A percentile compares a stretch with the other conserved stretches of the same genome.
Evolutionary conservation across 495 filamentous ascomycete genomes (phyloP).

Genomic region (Xylaria curta): DNA sequence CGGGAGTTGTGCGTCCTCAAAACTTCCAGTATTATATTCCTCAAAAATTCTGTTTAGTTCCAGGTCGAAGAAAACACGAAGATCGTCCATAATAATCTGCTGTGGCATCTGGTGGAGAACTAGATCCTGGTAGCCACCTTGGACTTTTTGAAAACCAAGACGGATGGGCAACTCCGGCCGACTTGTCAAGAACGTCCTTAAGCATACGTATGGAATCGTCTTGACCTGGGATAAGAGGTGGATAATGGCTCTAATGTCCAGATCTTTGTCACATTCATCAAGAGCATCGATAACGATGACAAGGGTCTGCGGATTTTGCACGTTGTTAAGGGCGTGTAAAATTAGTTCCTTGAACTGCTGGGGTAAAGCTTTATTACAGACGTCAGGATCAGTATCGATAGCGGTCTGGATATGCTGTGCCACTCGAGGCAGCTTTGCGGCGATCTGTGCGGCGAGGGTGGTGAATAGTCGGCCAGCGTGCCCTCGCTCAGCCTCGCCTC

Average conservation of each 20-base stretch:
- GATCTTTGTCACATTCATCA: conserved; percentile 56
- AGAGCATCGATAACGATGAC: conserved; percentile 60
- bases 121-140: conserved; percentile 26
- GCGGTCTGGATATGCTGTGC: neutral
- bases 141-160: conserved; percentile 36
- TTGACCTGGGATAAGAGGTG: conserved; percentile 36
- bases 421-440: neutral
- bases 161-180: conserved; percentile 38
- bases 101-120: conserved; percentile 11
- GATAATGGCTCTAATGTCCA: conserved; percentile 49
- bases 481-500: conserved; percentile 28
- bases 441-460: neutral
- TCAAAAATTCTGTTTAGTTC: conserved; percentile 31
- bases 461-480: neutral
- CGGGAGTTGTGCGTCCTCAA: conserved; percentile 19
- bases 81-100: neutral
- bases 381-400: neutral
- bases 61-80: conserved; percentile 5
- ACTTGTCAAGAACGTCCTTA: conserved; percentile 35
- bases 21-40: conserved; percentile 22
- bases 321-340: conserved; percentile 45
- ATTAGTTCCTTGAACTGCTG: conserved; percentile 60
- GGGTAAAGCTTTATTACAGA: conserved; percentile 46
- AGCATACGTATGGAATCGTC: neutral
- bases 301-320: conserved; percentile 18